Base-by-base conservation (phyloP, 2,329 filamentous ascomycete genomes). In the Sporothrix sp. region DNA sequence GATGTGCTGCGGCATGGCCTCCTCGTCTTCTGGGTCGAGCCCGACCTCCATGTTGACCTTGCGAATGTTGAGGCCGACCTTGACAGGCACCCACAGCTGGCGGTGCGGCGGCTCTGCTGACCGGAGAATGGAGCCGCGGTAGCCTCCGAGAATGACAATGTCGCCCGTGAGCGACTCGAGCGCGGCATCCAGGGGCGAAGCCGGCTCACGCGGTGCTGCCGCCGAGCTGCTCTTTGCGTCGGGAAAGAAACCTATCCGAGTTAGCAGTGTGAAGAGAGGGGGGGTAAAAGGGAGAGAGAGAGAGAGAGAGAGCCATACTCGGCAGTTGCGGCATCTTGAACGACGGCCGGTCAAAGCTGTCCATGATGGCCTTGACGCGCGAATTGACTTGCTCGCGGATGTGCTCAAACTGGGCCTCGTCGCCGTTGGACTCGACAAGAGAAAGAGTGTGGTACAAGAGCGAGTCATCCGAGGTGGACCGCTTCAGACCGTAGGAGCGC, bases 61-160 rank as follows among this genome's bases (percentile, higher is more conserved):
- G 50, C 90, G 83, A 54, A 96, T 78, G 59, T 95, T 95, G 46
- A 97, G 70, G 1, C 91, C 90, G 25, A 95, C 84, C 66, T 96
- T 96, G 61, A 96, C 83, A 0, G 90, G 90, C 2, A 94, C 87
- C 91, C 91, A 97, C 0, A 95, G 70, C 62, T 95, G 88, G n/a
- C 88, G 81, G 61, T 91, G 81, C 4, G 86, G 85, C 8, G 85
- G 78, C 55, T 88, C 82, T 10, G 87, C 84, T 10, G 88, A 94
- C 27, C 90, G 81, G 27, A 97, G 67, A n/a, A 96, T 76, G 0
- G 90, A 95, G 3, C 91, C 91, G 57, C 91, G 78, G 62, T 96
- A 95, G 13, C 91, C 91, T 18, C 91, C 91, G 62, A 97, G 75
- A 27, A 96, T 74, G 7, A 97, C 87, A 7, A 97, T 65, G 61